These are phyloP conservation scores for Nymphaea colorata DNA, from an alignment of 164 flowering plant genomes.

Conservation along the genomic window DNA sequence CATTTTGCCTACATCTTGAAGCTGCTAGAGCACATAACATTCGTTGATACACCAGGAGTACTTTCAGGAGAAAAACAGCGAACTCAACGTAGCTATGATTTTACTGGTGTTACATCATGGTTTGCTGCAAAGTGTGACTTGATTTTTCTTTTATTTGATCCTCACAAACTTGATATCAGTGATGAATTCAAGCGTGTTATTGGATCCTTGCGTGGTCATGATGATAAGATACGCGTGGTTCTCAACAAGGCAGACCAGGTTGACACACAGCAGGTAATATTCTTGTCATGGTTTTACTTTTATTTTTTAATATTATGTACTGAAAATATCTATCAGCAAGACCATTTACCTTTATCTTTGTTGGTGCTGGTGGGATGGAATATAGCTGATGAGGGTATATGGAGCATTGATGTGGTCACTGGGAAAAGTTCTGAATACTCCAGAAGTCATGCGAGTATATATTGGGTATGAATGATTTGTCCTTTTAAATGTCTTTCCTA, in stretches of 20 bases:
- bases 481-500: neutral
- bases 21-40: slow-evolving; percentile 89
- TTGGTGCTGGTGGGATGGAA: neutral
- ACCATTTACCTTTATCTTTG: neutral
- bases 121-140: slow-evolving; percentile 96
- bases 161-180: slow-evolving; percentile 92
- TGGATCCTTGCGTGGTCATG: slow-evolving; percentile 88
- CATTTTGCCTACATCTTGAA: neutral
- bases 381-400: slow-evolving; percentile 72
- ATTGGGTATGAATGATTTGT: slow-evolving; percentile 48
- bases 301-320: neutral
- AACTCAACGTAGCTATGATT: slow-evolving; percentile 91
- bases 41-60: slow-evolving; percentile 98
- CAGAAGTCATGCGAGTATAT: slow-evolving; percentile 85
- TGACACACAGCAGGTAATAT: slow-evolving; percentile 87
- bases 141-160: slow-evolving; percentile 87
- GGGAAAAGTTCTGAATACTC: slow-evolving; percentile 92
- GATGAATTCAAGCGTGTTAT: slow-evolving; percentile 97
- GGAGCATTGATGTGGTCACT: slow-evolving; percentile 99
- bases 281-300: too few species aligned
- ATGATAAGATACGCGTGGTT: slow-evolving; percentile 96
- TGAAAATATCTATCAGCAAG: neutral
- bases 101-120: slow-evolving; percentile 97
- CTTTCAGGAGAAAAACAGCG: slow-evolving; percentile 97
- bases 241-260: slow-evolving; percentile 97